Conservation (phyloP, 345 rosid species). For the Leavenworthia alabamica region DNA sequence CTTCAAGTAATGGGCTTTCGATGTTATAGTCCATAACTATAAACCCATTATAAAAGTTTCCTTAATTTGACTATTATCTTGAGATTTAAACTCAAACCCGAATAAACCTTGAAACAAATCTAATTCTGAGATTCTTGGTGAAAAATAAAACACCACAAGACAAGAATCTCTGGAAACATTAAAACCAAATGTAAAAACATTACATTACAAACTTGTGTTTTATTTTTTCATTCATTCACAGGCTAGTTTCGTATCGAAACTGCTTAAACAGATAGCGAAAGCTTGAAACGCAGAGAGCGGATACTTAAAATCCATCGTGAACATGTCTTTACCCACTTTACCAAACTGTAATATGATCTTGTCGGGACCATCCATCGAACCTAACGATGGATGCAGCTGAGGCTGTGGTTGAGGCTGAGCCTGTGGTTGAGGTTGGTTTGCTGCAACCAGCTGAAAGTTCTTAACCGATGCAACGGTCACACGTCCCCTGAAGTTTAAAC, state of each 20-base stretch:
- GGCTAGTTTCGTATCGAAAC: constrained; percentile 96
- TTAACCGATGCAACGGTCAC: constrained; percentile 94
- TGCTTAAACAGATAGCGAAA: constrained; percentile 85
- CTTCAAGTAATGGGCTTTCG: neutral
- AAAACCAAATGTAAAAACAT: constrained; percentile 1
- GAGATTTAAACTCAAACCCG: too few species aligned
- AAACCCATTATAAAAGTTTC: too few species aligned
- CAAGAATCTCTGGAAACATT: too few species aligned
- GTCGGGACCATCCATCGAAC: constrained; percentile 47
- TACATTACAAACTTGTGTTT: constrained; percentile 30
- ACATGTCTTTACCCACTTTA: constrained; percentile 91
- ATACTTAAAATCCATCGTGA: constrained; percentile 90
- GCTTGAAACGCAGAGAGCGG: constrained; percentile 95
- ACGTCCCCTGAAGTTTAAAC: constrained; percentile 87
- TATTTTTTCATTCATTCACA: constrained; percentile 54
- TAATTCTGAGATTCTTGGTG: constrained; percentile 23
- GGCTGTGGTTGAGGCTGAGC: too few species aligned
- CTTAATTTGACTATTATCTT: too few species aligned
- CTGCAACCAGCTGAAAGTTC: constrained; percentile 90
- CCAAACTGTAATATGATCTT: constrained; percentile 92
- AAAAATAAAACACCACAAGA: constrained; percentile 18
- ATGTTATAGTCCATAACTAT: too few species aligned
- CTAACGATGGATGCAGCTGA: too few species aligned
- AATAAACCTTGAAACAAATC: constrained; percentile 18
- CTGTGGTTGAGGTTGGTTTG: constrained; percentile 58